Base-by-base conservation (phyloP, 768 basidiomycete genomes). In the Multifurca ochricompacta region DNA sequence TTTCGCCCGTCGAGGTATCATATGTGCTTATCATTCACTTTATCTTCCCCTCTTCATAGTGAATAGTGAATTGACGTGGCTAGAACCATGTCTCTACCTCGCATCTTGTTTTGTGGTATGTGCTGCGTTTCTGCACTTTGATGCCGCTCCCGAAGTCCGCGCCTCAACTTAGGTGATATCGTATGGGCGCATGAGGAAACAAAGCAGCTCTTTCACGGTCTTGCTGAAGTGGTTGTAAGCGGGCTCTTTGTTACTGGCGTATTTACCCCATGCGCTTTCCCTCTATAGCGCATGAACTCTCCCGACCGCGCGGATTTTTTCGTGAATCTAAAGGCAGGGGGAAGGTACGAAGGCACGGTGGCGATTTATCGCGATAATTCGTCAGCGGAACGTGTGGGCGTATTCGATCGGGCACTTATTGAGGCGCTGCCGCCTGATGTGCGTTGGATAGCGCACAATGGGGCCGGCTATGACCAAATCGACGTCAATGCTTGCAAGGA, bases 381-480 rank as follows among this genome's bases (percentile, higher is more conserved):
- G 25, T 87, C 86, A 6, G 72, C 80, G 6, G 69, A 74, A 44
- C 71, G 68, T 36, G 82, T 92, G 61, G 91, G 89, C 18, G 70
- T 80, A 14, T 92, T 91, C 63, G 89, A 96, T 67, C 78, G 80
- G 66, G 86, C 85, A 58, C 74, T 95, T 59, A 75, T 96, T 59
- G 68, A 74, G 45, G 79, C 77, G 0, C 73, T 96, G 9, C 83
- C 90, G 1, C 57, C 74, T 1, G 75, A 73, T 18, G 76, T 94
- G 58, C 83, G 83, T 64, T 92, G 87, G 84, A 90, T 95, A 65
- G 88, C 85, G 1, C 91, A 92, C 68, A 93, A 93, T 53, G 93
- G 92, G 10, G 91, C 93, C 0, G 91, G 93, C 0, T 96, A 96
- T 66, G 91, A 96, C 66, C 82, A 84, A 57, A 85, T 95, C 59